Percentiles rank a stretch among this genome's conserved stretches.
Evolutionary conservation across 495 filamentous ascomycete species (phyloP).

Genomic region (Aspergillus hancockii): DNA sequence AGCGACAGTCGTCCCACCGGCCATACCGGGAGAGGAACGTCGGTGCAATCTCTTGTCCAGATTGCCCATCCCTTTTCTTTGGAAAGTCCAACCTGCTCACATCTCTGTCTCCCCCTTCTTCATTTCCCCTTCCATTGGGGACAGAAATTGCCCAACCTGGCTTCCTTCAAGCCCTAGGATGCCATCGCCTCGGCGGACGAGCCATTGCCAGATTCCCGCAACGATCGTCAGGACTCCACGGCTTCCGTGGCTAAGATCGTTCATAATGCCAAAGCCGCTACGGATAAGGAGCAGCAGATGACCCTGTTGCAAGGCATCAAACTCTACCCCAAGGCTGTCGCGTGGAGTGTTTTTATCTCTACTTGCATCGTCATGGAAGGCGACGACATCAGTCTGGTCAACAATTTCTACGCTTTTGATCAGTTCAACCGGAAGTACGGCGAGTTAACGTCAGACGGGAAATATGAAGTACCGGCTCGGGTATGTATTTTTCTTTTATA

Average conservation of each 20-base stretch:
- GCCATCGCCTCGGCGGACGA: conserved; percentile 32
- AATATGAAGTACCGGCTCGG: conserved; percentile 65
- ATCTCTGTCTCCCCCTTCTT: not conserved
- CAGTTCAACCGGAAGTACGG: conserved; percentile 73
- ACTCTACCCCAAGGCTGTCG: conserved; percentile 58
- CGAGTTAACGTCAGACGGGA: conserved; percentile 50
- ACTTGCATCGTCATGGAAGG: conserved; percentile 60
- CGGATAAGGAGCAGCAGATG: conserved; percentile 51
- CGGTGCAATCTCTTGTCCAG: conserved; percentile 1
- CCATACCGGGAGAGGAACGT: conserved; percentile 9
- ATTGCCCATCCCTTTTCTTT: not conserved
- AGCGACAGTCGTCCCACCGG: conserved; percentile 9
- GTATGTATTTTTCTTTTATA: conserved; percentile 30
- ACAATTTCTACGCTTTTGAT: conserved; percentile 50
- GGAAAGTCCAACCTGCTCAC: not conserved
- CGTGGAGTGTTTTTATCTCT: conserved; percentile 56
- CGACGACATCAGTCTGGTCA: conserved; percentile 56
- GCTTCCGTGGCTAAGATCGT: conserved; percentile 39
- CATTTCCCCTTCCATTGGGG: conserved; percentile 5
- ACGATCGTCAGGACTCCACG: conserved; percentile 25
- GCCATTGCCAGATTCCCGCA: conserved; percentile 8
- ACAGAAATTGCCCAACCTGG: conserved; percentile 29
- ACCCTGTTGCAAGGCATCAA: conserved; percentile 45
- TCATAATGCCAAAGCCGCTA: conserved; percentile 45
- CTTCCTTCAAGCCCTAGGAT: conserved; percentile 28